phyloP scores from a whole-genome alignment of 2,329 filamentous ascomycete genomes.

The Nemania bipapillata region DNA sequence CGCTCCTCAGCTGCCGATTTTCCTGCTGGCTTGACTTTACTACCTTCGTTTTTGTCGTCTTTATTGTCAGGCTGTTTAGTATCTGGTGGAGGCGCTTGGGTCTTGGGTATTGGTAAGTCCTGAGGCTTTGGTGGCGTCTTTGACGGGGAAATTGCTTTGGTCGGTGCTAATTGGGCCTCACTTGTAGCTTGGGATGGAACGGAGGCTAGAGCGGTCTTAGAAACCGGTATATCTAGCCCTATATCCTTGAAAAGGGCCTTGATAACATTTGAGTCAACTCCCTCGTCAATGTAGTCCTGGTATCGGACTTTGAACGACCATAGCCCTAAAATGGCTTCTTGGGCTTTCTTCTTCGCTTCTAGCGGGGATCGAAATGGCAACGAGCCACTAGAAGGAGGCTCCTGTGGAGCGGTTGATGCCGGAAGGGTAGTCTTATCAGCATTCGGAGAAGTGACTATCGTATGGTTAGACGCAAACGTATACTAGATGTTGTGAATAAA shows the following conservation, averaged over 20 bases:
- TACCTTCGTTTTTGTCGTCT: constrained; percentile 18
- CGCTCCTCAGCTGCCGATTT: constrained; percentile 52
- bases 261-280: constrained; percentile 72
- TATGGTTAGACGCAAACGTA: constrained; percentile 4
- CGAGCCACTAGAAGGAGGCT: neutral
- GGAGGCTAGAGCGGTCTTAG: constrained; percentile 39
- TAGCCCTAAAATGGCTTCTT: constrained; percentile 73
- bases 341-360: constrained; percentile 68
- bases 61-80: constrained; percentile 11
- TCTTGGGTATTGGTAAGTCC: constrained; percentile 15
- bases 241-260: constrained; percentile 74
- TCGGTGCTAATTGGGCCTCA: constrained; percentile 18
- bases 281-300: constrained; percentile 77
- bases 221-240: constrained; percentile 63
- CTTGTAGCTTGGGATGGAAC: constrained; percentile 20
- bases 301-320: constrained; percentile 76
- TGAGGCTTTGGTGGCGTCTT: constrained; percentile 27
- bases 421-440: neutral
- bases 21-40: constrained; percentile 36
- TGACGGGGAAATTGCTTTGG: constrained; percentile 8
- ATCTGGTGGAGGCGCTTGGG: constrained; percentile 21
- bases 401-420: constrained; percentile 6
- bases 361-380: constrained; percentile 43
- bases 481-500: constrained; percentile 2
- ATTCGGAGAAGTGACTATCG: neutral